phyloP scores from a whole-genome alignment of 2,329 filamentous ascomycete genomes.

The Colletotrichum brevisporum region DNA sequence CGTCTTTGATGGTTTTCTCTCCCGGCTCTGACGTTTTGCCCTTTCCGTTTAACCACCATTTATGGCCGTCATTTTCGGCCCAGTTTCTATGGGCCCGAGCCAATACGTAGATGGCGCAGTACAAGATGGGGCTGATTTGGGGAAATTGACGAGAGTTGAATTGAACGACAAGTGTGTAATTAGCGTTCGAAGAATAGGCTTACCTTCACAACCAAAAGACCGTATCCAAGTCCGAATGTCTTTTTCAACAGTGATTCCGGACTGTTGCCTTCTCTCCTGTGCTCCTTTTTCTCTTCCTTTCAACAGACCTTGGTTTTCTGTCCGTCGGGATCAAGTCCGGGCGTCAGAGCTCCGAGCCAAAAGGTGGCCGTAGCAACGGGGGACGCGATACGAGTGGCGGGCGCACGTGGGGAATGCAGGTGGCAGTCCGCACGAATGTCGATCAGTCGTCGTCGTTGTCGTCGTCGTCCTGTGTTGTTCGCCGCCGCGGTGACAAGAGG shows the following conservation, averaged over 20 bases:
- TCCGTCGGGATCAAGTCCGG: constrained; percentile 23
- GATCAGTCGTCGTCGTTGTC: constrained; percentile 30
- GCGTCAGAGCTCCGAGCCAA: constrained; percentile 19
- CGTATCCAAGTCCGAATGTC: not conserved
- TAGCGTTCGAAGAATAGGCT: constrained; percentile 9
- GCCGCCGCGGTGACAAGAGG: constrained; percentile 17
- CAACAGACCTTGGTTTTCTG: not conserved
- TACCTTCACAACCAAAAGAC: constrained; percentile 14
- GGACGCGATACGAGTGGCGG: constrained; percentile 15
- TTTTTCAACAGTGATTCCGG: not conserved
- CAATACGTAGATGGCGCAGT: constrained; percentile 17
- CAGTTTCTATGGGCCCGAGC: constrained; percentile 16
- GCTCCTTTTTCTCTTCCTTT: not conserved
- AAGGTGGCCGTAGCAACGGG: constrained; percentile 8
- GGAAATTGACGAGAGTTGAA: constrained; percentile 5
- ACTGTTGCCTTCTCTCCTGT: not conserved
- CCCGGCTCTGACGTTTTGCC: constrained; percentile 11
- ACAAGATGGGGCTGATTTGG: constrained; percentile 25
- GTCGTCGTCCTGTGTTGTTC: constrained; percentile 24
- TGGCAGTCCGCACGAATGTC: constrained; percentile 26
- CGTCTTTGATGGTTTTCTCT: not conserved
- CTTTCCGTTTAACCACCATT: constrained; percentile 2
- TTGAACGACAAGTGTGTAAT: constrained; percentile 5
- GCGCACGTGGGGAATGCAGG: constrained; percentile 36
- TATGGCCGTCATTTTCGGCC: constrained; percentile 11